Evolutionary conservation across 2,329 filamentous ascomycete species (phyloP).

Genomic region (Ustilaginoidea virens): DNA sequence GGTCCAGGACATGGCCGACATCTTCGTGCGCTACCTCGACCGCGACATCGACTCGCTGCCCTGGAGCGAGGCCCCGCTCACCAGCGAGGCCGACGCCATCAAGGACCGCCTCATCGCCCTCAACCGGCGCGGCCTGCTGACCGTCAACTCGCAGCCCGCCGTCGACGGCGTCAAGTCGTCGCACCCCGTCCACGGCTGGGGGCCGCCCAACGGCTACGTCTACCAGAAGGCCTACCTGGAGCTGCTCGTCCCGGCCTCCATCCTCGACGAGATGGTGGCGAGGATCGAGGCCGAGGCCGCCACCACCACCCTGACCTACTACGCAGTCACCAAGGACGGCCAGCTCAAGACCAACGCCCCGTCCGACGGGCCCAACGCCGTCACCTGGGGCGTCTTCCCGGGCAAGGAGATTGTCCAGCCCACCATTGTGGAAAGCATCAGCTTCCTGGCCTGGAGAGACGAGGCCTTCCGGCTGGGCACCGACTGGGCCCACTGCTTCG

Average conservation of each 20-base stretch:
- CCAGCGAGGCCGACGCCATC: constrained; percentile 66
- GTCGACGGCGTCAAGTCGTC: constrained; percentile 83
- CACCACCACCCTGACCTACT: constrained; percentile 89
- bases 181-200: constrained; percentile 83
- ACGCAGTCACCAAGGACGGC: constrained; percentile 75
- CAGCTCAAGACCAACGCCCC: constrained; percentile 73
- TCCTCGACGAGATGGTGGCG: constrained; percentile 61
- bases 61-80: constrained; percentile 86
- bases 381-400: constrained; percentile 98
- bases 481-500: constrained; percentile 89
- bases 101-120: constrained; percentile 62
- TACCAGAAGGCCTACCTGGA: constrained; percentile 98
- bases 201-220: constrained; percentile 85
- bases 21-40: constrained; percentile 76
- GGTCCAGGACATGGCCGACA: constrained; percentile 61
- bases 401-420: constrained; percentile 99
- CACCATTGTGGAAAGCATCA: constrained; percentile 96
- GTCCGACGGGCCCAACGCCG: constrained; percentile 83
- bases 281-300: constrained; percentile 67
- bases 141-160: constrained; percentile 94
- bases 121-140: constrained; percentile 76
- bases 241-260: constrained; percentile 65
- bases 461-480: constrained; percentile 86
- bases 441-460: constrained; percentile 96
- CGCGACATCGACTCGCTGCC: constrained; percentile 70